These are phyloP conservation scores for Apiotrichum laibachii DNA, from an alignment of 1,284 basidiomycete species.

Conservation along the genomic window DNA sequence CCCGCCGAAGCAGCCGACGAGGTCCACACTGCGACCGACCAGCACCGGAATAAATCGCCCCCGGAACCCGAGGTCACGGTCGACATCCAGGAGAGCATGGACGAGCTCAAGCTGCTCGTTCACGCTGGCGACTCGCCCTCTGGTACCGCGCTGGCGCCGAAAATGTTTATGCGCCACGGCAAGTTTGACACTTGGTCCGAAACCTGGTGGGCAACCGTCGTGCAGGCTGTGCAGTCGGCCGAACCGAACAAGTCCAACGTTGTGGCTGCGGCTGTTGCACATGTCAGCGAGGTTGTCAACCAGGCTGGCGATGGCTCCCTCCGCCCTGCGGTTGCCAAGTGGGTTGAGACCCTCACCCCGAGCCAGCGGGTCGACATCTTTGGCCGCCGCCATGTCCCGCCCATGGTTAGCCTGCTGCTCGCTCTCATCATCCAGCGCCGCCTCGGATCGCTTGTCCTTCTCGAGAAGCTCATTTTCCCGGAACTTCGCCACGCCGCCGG, in stretches of 20 bases:
- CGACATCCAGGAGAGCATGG: conserved; percentile 33
- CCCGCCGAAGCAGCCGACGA: conserved; percentile 34
- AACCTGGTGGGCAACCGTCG: conserved; percentile 36
- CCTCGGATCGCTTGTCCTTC: conserved; percentile 28
- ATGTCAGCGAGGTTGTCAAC: conserved; percentile 30
- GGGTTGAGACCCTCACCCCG: conserved; percentile 26
- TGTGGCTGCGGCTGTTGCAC: conserved; percentile 23
- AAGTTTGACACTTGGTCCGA: conserved; percentile 31
- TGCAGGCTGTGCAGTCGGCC: conserved; percentile 26
- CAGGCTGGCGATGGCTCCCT: conserved; percentile 22
- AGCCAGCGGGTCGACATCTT: conserved; percentile 25
- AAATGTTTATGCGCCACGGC: conserved; percentile 37
- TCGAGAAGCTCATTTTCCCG: conserved; percentile 35
- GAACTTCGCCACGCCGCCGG: conserved; percentile 37
- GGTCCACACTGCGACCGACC: conserved; percentile 25
- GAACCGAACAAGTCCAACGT: conserved; percentile 14
- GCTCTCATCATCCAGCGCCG: conserved; percentile 32
- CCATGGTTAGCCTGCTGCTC: conserved; percentile 30
- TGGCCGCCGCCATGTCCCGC: conserved; percentile 21
- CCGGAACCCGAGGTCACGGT: conserved; percentile 16
- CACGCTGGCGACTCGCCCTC: conserved; percentile 19
- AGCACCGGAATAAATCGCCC: conserved; percentile 15
- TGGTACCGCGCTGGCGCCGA: conserved; percentile 25
- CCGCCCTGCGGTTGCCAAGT: conserved; percentile 23
- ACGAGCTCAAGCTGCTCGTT: conserved; percentile 26